Conservation (phyloP, 768 basidiomycete species). For the Suillus weaverae region DNA sequence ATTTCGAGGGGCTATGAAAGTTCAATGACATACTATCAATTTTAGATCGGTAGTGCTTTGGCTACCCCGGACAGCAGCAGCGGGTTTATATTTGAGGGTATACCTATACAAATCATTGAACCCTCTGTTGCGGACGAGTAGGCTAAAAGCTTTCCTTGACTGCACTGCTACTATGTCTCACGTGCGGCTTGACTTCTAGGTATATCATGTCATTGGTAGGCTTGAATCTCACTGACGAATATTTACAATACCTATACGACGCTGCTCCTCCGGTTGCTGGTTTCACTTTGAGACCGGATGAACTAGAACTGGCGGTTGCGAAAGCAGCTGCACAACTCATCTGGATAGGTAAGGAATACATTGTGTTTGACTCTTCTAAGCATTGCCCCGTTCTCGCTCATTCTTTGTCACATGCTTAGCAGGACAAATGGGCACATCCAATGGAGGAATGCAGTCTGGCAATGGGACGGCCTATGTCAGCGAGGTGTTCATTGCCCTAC, state of each 20-base stretch:
- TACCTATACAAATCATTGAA: neutral
- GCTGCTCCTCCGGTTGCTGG: neutral
- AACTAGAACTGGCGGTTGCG: constrained; percentile 4
- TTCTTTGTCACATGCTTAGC: neutral
- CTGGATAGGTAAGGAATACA: neutral
- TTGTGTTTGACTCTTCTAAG: neutral
- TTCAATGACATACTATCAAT: neutral
- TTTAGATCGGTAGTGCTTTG: neutral
- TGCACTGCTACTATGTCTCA: neutral
- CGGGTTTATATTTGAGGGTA: neutral
- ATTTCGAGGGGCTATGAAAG: neutral
- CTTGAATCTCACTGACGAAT: neutral
- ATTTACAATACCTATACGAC: neutral
- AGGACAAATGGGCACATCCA: neutral
- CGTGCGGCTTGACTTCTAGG: neutral
- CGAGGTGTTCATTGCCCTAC: neutral
- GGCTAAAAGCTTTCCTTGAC: neutral
- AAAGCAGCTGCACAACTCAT: neutral
- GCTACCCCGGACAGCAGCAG: neutral
- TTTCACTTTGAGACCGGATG: neutral
- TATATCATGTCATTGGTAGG: constrained; percentile 2
- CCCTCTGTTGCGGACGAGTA: neutral
- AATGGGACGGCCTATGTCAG: neutral
- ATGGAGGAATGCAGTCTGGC: neutral
- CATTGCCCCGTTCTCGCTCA: neutral